These are phyloP conservation scores for Trametes polyzona DNA, from an alignment of 1,284 basidiomycete genomes.

Conservation along the genomic window DNA sequence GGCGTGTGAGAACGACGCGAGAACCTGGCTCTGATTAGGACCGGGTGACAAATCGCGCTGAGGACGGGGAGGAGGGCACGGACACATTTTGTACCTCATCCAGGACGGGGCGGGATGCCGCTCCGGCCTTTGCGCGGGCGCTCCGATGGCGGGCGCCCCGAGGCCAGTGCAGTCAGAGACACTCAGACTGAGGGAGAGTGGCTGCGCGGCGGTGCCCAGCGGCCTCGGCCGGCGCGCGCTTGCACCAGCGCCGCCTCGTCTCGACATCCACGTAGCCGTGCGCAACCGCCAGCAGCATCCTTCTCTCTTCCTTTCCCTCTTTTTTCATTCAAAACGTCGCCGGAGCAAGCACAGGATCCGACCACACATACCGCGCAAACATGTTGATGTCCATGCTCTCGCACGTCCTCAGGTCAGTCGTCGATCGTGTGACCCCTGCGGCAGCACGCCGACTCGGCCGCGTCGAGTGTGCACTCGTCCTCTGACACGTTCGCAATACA, in stretches of 20 bases:
- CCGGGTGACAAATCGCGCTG: conserved; percentile 8
- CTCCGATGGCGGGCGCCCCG: conserved; percentile 11
- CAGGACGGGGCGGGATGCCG: conserved; percentile 1
- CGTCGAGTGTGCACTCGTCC: not conserved
- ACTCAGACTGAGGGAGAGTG: not conserved
- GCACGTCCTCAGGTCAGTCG: conserved; percentile 41
- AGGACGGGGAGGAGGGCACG: not conserved
- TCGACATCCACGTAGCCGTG: conserved; percentile 10
- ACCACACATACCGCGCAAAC: not conserved
- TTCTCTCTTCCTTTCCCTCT: not conserved
- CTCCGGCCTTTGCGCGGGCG: conserved; percentile 4
- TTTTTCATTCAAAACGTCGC: not conserved
- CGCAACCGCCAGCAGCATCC: not conserved
- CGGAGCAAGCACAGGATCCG: not conserved
- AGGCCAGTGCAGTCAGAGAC: not conserved
- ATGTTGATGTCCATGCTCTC: conserved; percentile 55
- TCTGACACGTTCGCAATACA: conserved; percentile 5
- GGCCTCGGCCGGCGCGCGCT: not conserved
- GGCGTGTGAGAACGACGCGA: conserved; percentile 1
- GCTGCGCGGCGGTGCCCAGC: not conserved
- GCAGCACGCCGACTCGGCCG: not conserved
- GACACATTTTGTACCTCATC: conserved; percentile 5
- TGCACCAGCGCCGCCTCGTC: not conserved
- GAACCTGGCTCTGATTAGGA: not conserved
- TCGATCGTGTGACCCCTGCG: conserved; percentile 21